These are phyloP conservation scores for Hemileccinum rubropunctum DNA, from an alignment of 768 basidiomycete species.

Conservation along the genomic window DNA sequence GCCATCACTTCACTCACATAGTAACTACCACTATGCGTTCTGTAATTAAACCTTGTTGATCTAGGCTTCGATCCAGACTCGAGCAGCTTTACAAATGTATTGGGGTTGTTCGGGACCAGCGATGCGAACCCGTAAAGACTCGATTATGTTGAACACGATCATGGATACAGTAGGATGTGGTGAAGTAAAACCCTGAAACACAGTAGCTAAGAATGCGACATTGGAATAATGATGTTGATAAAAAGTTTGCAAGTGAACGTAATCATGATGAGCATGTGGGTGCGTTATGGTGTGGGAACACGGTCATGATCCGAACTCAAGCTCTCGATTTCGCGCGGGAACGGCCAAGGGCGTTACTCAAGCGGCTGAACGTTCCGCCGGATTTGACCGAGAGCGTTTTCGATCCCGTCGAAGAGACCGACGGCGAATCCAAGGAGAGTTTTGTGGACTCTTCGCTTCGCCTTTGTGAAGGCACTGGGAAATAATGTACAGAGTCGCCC, in stretches of 20 bases:
- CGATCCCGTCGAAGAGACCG: constrained; percentile 22
- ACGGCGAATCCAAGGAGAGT: constrained; percentile 29
- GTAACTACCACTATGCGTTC: constrained; percentile 5
- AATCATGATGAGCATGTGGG: neutral
- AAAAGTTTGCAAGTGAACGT: constrained; percentile 13
- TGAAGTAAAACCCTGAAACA: neutral
- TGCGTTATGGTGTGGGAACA: constrained; percentile 5
- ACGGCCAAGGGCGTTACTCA: constrained; percentile 19
- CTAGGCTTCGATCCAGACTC: neutral
- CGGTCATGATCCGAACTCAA: constrained; percentile 7
- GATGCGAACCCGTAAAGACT: neutral
- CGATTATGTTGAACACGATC: constrained; percentile 4
- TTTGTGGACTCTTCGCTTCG: constrained; percentile 28
- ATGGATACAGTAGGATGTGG: constrained; percentile 15
- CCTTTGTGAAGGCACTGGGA: constrained; percentile 33
- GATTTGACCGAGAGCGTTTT: constrained; percentile 23
- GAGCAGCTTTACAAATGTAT: neutral
- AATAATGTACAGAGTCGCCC: constrained; percentile 32
- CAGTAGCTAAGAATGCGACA: constrained; percentile 1
- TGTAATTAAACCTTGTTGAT: constrained; percentile 16
- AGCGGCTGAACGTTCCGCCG: constrained; percentile 15
- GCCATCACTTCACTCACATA: constrained; percentile 21
- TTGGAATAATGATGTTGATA: constrained; percentile 16
- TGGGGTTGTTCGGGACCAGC: neutral
- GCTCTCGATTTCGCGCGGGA: constrained; percentile 22